Percentiles rank a stretch among this genome's conserved stretches.
phyloP scores from a whole-genome alignment of 148 eudicot genomes.

The Cornus controversa region DNA sequence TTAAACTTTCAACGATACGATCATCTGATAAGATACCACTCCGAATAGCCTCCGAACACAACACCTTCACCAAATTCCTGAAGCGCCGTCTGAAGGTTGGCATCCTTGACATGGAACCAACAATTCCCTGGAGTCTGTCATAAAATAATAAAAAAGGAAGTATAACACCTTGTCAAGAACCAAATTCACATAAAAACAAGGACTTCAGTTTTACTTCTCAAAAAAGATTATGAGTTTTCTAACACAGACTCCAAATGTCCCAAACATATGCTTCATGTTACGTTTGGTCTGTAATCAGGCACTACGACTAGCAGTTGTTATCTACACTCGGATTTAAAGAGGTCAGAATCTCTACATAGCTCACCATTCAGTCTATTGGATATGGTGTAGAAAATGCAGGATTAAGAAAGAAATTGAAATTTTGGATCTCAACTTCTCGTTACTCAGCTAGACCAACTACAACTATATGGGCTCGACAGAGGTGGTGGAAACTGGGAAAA shows the following conservation, averaged over 20 bases:
- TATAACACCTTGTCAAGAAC: not conserved
- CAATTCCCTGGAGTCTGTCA: constrained; percentile 75
- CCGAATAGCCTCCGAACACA: constrained; percentile 66
- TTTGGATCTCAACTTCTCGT: too few relatives aligned
- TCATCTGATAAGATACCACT: constrained; percentile 39
- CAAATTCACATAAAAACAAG: not conserved
- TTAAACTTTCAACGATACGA: constrained; percentile 20
- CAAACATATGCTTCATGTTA: not conserved
- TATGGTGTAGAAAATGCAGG: too few relatives aligned
- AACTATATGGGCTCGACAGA: too few relatives aligned
- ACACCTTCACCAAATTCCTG: constrained; percentile 61
- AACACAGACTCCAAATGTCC: not conserved
- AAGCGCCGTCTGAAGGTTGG: constrained; percentile 82
- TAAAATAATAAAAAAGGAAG: not conserved
- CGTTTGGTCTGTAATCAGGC: not conserved
- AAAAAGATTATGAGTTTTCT: not conserved
- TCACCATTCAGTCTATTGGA: too few relatives aligned
- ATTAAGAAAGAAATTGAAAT: too few relatives aligned
- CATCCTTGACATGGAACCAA: constrained; percentile 73
- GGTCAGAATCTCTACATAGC: not conserved
- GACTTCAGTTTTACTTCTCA: not conserved
- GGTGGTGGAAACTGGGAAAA: too few relatives aligned
- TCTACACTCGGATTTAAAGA: not conserved
- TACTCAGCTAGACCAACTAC: too few relatives aligned
- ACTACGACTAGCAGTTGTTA: not conserved